A percentile compares a stretch with the other conserved stretches of the same genome.
phyloP scores from a whole-genome alignment of 2,329 filamentous ascomycete genomes.

The Monosporascus cannonballus region DNA sequence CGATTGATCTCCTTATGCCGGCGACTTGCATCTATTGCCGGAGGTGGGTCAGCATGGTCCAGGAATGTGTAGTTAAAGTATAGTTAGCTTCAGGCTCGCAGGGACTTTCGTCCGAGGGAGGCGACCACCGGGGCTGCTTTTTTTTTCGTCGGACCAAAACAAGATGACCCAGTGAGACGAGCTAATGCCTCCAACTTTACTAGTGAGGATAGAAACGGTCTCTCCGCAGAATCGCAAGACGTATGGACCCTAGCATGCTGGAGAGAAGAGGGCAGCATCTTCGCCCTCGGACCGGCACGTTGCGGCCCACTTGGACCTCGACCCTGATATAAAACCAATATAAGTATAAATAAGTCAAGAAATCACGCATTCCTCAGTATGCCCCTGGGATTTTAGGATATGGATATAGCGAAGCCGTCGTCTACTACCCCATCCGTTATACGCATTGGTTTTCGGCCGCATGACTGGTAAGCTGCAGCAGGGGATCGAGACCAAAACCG shows the following conservation, averaged over 20 bases:
- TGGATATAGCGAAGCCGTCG: conserved; percentile 4
- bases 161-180: neutral
- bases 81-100: conserved; percentile 24
- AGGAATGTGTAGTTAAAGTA: conserved; percentile 16
- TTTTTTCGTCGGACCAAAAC: neutral
- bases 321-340: conserved; percentile 14
- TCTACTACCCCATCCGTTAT: conserved; percentile 3
- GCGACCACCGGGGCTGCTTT: conserved; percentile 14
- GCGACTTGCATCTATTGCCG: conserved; percentile 18
- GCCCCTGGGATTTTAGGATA: conserved; percentile 1
- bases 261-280: neutral
- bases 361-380: conserved; percentile 7
- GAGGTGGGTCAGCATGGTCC: conserved; percentile 21
- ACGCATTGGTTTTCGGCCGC: conserved; percentile 8
- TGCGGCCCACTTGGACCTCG: conserved; percentile 9
- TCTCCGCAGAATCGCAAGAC: neutral
- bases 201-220: neutral
- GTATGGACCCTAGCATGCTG: neutral
- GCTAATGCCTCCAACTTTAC: neutral
- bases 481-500: conserved; percentile 4
- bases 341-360: conserved; percentile 10
- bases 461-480: conserved; percentile 9
- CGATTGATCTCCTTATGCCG: conserved; percentile 12
- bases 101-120: conserved; percentile 33
- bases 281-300: conserved; percentile 4